Evolutionary conservation across 441 rosid species (phyloP), one percentile per base, ranked within the genome.

Genomic region (Omphalea diandra): DNA sequence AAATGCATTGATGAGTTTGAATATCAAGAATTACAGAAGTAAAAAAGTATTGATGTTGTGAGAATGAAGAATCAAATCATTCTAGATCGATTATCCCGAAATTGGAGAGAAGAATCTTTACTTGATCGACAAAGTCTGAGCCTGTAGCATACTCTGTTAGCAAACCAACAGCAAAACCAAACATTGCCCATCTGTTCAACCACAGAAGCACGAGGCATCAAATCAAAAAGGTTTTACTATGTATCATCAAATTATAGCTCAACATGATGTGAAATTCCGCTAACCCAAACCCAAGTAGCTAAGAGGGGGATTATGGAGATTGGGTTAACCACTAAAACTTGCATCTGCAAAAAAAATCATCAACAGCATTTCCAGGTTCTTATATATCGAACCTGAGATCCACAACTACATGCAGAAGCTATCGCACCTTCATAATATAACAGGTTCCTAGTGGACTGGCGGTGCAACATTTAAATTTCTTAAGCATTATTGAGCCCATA

Each of bases 141-240:
- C 98, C 97, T 24, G 98, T 91, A 43, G 95, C 97, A 72, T 88
- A 94, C 83, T 91, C 97, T 2, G 97, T 94, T 40, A 90, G 82
- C 97, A 94, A 72, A 55, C 95, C 98, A 8, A 94, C 97, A 0
- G 96, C 96, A 20, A 91, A 94, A 74, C 97, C 97, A 65, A 94
- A 94, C 98, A 91, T 91, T 1, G 97, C 97, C 97, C 95, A 94
- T 85, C 98, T 90, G 75, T 71, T 63, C 66, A 75, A 35, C 70
- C 69, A 75, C 73, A 71, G 27, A 27, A 15, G 18, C 1, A 44
- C 26, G 52, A 20, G 57, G 31, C 10, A 20, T 47, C 41, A 59
- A 22, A 35, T 7, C 15, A n/a, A 31, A n/a, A n/a, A n/a, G 41
- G 36, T n/a, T 36, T 46, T 27, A 44, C 9, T 35, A 31, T 57